These are phyloP conservation scores for Trichoderma polysporum DNA, from an alignment of 2,329 filamentous ascomycete genomes.

Conservation along the genomic window DNA sequence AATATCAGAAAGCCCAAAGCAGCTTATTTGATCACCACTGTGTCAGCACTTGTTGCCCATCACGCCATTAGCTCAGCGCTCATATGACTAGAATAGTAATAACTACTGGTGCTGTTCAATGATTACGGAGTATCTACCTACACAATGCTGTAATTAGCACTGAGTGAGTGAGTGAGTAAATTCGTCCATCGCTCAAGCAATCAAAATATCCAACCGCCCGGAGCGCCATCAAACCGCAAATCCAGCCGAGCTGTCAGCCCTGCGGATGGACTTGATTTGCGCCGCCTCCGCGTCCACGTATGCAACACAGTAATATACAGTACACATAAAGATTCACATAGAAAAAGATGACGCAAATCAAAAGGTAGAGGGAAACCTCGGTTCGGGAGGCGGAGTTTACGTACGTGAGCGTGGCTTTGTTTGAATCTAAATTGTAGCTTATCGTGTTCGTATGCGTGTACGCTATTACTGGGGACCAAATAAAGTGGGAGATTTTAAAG, in stretches of 20 bases:
- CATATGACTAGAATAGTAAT: background rate
- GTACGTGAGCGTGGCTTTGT: background rate
- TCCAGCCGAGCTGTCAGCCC: background rate
- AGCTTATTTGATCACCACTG: background rate
- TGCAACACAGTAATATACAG: too few species aligned
- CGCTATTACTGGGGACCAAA: background rate
- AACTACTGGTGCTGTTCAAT: background rate
- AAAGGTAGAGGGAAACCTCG: too few species aligned
- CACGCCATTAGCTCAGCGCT: background rate
- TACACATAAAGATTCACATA: too few species aligned
- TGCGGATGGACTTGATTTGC: background rate
- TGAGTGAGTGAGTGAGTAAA: too few species aligned
- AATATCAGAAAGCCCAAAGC: background rate
- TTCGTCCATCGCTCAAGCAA: background rate
- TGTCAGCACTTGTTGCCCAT: background rate
- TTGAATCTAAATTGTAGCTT: background rate
- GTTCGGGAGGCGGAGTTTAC: background rate
- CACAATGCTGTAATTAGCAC: too few species aligned
- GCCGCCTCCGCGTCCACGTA: background rate
- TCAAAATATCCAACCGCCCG: too few species aligned
- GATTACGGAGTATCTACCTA: background rate
- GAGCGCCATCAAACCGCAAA: too few species aligned
- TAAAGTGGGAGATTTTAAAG: background rate
- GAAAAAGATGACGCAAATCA: background rate
- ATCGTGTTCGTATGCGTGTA: background rate